phyloP scores from a whole-genome alignment of 306 rosid genomes.

The Spatholobus suberectus region DNA sequence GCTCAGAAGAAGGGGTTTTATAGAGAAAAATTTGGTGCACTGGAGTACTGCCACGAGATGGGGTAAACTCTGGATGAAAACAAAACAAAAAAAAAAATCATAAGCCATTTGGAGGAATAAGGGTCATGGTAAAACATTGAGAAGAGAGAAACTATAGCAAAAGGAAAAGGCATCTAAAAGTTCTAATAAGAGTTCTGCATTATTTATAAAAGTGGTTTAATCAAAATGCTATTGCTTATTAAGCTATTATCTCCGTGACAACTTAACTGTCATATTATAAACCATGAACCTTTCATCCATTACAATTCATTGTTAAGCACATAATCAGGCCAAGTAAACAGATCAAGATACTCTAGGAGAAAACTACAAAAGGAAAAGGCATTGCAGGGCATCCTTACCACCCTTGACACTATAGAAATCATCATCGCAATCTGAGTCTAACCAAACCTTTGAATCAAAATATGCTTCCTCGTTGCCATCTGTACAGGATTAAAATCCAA shows the following conservation, averaged over 20 bases:
- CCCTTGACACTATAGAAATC: conserved; percentile 95
- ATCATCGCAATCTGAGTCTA: conserved; percentile 91
- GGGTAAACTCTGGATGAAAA: conserved; percentile 70
- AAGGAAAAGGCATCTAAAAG: background rate
- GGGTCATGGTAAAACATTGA: background rate
- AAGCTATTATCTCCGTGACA: background rate
- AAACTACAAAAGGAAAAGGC: conserved; percentile 38
- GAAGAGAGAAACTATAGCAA: background rate
- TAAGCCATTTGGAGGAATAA: conserved; percentile 1
- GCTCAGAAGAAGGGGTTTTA: conserved; percentile 44
- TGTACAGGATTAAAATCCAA: conserved; percentile 44
- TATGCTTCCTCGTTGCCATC: conserved; percentile 84
- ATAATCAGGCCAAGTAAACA: background rate
- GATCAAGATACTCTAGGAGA: conserved; percentile 9
- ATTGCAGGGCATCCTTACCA: conserved; percentile 63
- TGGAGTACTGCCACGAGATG: conserved; percentile 87
- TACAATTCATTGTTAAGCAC: background rate
- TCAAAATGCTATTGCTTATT: background rate
- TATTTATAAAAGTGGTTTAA: background rate
- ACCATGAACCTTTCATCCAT: conserved; percentile 8
- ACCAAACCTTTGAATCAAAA: conserved; percentile 86
- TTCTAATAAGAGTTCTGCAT: background rate
- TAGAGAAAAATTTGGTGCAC: conserved; percentile 54
- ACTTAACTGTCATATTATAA: background rate
- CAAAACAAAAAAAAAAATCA: conserved; percentile 31